phyloP scores from a whole-genome alignment of 2,329 filamentous ascomycete species.

The Exophiala sp. region DNA sequence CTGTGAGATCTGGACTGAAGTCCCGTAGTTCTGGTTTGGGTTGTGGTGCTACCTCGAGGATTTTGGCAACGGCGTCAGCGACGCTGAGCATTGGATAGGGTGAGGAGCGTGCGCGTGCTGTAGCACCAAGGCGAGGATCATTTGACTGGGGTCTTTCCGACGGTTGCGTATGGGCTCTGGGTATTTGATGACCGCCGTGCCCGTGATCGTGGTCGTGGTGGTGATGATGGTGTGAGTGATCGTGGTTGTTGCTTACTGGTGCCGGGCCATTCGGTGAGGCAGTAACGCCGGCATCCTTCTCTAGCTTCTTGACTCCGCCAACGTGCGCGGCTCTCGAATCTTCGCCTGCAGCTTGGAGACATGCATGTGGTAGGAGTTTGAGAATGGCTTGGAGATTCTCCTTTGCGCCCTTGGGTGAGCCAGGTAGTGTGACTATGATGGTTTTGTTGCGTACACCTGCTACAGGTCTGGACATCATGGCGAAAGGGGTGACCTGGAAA shows the following conservation, averaged over 20 bases:
- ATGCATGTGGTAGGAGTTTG: slow-evolving; percentile 93
- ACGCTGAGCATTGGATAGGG: slow-evolving; percentile 92
- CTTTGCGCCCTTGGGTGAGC: slow-evolving; percentile 89
- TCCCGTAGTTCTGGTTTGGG: slow-evolving; percentile 61
- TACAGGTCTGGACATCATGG: slow-evolving; percentile 92
- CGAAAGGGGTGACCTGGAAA: slow-evolving; percentile 84
- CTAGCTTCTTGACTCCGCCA: slow-evolving; percentile 78
- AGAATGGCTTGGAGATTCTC: slow-evolving; percentile 89
- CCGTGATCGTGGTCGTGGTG: slow-evolving; percentile 44
- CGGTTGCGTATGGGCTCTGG: slow-evolving; percentile 69
- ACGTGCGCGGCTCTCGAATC: slow-evolving; percentile 76
- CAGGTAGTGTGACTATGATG: slow-evolving; percentile 83
- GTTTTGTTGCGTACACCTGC: slow-evolving; percentile 80
- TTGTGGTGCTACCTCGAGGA: slow-evolving; percentile 68
- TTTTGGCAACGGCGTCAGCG: slow-evolving; percentile 69
- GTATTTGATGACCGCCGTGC: slow-evolving; percentile 56
- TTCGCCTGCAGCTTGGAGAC: slow-evolving; percentile 76
- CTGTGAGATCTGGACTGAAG: slow-evolving; percentile 60
- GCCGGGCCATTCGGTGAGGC: slow-evolving; percentile 17
- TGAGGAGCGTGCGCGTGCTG: slow-evolving; percentile 73
- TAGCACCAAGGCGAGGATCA: slow-evolving; percentile 57
- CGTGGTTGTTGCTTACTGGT: slow-evolving; percentile 7
- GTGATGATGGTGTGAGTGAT: slow-evolving; percentile 28
- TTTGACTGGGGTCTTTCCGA: slow-evolving; percentile 56
- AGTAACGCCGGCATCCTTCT: slow-evolving; percentile 70